These are phyloP conservation scores for Globisporangium barbulae DNA, from an alignment of 352 stramenopile genomes.

Conservation along the genomic window DNA sequence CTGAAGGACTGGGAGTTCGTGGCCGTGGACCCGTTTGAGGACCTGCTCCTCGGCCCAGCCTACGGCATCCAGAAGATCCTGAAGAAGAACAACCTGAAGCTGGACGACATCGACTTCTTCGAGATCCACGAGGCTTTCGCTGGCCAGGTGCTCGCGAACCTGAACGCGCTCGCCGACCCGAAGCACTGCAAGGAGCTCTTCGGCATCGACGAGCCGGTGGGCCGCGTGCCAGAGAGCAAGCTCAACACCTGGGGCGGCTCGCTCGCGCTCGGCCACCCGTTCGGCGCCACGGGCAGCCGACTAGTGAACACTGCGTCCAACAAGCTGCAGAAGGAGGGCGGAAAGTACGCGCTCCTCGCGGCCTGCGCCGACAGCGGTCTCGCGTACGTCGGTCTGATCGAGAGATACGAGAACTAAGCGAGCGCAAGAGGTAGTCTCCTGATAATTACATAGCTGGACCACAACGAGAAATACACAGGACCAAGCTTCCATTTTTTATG, in stretches of 20 bases:
- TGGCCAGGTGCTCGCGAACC: conserved; percentile 97
- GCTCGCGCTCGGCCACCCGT: conserved; percentile 96
- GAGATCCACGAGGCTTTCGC: conserved; percentile 99
- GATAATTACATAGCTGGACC: conserved; percentile 7
- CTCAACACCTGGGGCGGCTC: conserved; percentile 98
- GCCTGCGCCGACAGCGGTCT: conserved; percentile 97
- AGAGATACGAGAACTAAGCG: conserved; percentile 77
- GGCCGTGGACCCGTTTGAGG: conserved; percentile 95
- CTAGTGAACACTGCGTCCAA: conserved; percentile 97
- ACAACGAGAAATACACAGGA: conserved; percentile 5
- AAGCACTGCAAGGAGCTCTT: conserved; percentile 96
- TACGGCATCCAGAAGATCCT: conserved; percentile 91
- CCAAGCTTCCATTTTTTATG: conserved; percentile 6
- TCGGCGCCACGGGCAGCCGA: conserved; percentile 95
- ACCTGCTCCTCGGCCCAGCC: conserved; percentile 93
- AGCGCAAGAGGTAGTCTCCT: not conserved
- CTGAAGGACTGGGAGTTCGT: conserved; percentile 97
- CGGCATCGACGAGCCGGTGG: conserved; percentile 86
- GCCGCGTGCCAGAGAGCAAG: conserved; percentile 92
- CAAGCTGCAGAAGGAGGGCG: conserved; percentile 94
- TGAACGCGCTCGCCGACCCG: conserved; percentile 93
- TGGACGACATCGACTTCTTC: conserved; percentile 97
- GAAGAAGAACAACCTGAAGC: conserved; percentile 79
- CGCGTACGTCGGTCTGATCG: conserved; percentile 94
- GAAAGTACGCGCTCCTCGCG: conserved; percentile 95